These are phyloP conservation scores for Aureobasidium leucospermi DNA, from an alignment of 2,329 filamentous ascomycete genomes.

Conservation along the genomic window DNA sequence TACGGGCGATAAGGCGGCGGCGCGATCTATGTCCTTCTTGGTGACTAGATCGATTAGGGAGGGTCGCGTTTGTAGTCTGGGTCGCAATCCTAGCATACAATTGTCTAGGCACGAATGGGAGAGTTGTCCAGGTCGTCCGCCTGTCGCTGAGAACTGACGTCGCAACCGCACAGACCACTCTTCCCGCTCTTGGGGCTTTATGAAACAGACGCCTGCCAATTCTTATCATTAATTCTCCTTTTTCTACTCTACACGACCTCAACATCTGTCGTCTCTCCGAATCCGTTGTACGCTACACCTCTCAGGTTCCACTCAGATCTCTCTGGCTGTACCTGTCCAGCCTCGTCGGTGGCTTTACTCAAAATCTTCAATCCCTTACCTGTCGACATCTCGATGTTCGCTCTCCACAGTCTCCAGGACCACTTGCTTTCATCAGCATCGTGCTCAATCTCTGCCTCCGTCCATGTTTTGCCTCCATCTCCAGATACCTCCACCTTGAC, in stretches of 20 bases:
- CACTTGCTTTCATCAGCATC: constrained; percentile 46
- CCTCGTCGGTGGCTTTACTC: constrained; percentile 60
- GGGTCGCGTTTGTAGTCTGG: constrained; percentile 51
- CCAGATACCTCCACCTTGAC: constrained; percentile 60
- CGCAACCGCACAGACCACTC: constrained; percentile 2
- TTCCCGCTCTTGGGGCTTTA: not conserved
- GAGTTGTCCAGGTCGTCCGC: not conserved
- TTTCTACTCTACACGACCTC: constrained; percentile 30
- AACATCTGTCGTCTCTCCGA: constrained; percentile 46
- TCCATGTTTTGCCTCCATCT: constrained; percentile 58
- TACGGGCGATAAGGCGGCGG: constrained; percentile 15
- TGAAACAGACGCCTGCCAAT: not conserved
- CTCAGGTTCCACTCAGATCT: constrained; percentile 52
- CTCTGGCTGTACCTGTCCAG: constrained; percentile 61
- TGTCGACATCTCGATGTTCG: constrained; percentile 33
- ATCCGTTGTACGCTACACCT: constrained; percentile 55
- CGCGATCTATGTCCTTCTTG: constrained; percentile 43
- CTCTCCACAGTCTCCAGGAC: constrained; percentile 59
- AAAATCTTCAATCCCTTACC: constrained; percentile 47
- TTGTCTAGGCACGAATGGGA: not conserved
- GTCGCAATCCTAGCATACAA: constrained; percentile 46
- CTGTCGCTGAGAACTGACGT: constrained; percentile 5
- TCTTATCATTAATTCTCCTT: not conserved
- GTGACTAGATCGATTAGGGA: constrained; percentile 57
- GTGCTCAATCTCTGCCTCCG: constrained; percentile 53